Evolutionary conservation across 768 basidiomycete species (phyloP), one percentile per base, ranked within the genome.

Genomic region (Russula sp.): DNA sequence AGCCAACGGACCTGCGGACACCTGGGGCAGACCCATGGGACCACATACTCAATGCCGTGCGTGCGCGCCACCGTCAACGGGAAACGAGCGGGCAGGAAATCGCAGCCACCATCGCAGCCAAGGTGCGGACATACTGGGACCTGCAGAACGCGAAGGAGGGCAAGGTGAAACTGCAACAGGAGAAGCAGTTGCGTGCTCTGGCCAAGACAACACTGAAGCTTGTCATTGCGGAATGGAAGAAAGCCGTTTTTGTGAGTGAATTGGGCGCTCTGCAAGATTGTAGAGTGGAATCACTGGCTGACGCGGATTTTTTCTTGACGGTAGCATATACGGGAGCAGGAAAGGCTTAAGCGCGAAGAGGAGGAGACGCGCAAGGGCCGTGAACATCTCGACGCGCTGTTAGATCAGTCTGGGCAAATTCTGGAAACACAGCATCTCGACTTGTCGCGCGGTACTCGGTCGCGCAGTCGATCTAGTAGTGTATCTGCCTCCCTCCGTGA

Each of bases 321-420:
- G 14, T 11, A 90, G 89, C 83, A 90, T 73, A 80, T 93, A 18
- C 83, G 88, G 5, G 86, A 90, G 61, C 81, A 86, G 67, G 79
- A 84, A 63, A 77, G 87, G 39, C 75, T 81, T 45, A 78, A 77
- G 55, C 75, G 77, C 13, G 88, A 90, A 69, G 86, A 79, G 18
- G 93, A 97, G 72, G 89, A 94, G 71, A 79, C 84, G 65, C 79
- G 83, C 36, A 78, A 85, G 6, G 92, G 94, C 0, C 87, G 87
- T 63, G 84, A 87, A 65, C 94, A 97, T 73, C 79, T 98, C 22
- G 90, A 95, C 71, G 90, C 88, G 5, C 91, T 98, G 65, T 77
- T 98, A 49, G 84, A 93, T 73, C 88, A 95, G 68, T 95, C 92
- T 39, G 90, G 90, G 0, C 85, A 88, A 51, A 84, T 96, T 59